phyloP scores from a whole-genome alignment of 2,329 filamentous ascomycete species.

The Nemania serpens region DNA sequence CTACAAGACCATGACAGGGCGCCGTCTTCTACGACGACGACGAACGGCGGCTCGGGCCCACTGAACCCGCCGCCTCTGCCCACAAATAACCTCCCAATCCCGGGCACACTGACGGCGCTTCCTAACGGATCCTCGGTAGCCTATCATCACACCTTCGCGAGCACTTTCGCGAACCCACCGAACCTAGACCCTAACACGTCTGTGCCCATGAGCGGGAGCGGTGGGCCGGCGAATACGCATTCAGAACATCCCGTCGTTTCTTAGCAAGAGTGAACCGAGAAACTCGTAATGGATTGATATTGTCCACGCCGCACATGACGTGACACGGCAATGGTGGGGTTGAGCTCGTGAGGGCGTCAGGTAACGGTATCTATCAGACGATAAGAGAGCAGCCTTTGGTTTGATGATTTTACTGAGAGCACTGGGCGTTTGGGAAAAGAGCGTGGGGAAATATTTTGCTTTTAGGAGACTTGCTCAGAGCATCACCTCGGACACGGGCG shows the following conservation, averaged over 20 bases:
- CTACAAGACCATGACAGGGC: slow-evolving; percentile 26
- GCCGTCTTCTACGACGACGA: slow-evolving; percentile 1
- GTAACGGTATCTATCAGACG: not conserved
- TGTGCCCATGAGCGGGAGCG: not conserved
- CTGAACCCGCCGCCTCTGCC: not conserved
- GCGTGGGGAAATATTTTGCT: not conserved
- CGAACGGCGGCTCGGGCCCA: slow-evolving; percentile 1
- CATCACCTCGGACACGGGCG: slow-evolving; percentile 1
- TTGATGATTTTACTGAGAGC: not conserved
- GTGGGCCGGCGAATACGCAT: slow-evolving; percentile 8
- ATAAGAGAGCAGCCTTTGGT: not conserved
- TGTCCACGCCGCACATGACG: not conserved
- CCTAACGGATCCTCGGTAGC: slow-evolving; percentile 2
- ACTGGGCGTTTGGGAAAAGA: slow-evolving; percentile 10
- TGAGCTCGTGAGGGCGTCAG: not conserved
- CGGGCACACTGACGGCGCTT: not conserved
- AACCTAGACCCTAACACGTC: not conserved
- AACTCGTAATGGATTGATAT: not conserved
- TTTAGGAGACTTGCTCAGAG: too few relatives aligned
- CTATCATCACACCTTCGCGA: slow-evolving; percentile 17
- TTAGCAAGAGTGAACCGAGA: not conserved
- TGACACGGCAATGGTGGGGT: not conserved
- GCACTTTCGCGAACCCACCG: slow-evolving; percentile 9
- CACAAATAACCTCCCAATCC: not conserved
- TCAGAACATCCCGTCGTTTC: slow-evolving; percentile 8